Evolutionary conservation across 257 asterid genomes (phyloP), one percentile per base, ranked within the genome.

Genomic region (Fraxinus cuspidata): DNA sequence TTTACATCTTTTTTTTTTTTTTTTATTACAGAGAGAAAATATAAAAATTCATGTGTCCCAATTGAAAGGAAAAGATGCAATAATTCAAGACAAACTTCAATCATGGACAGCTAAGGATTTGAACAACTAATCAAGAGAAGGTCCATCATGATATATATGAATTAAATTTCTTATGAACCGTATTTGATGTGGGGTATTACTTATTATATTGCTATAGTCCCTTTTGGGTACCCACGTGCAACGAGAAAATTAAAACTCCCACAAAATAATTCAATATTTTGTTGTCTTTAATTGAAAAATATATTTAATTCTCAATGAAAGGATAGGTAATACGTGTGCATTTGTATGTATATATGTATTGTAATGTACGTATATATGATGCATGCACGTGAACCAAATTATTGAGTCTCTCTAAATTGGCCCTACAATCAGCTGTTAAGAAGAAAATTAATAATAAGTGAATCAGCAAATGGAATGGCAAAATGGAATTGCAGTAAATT

Each of bases 161-260:
- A 79, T 31, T 64, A 40, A 51, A 77, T 79, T 63, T 63, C 78
- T 63, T 83, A 81, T 79, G 83, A 81, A 78, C 58, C 71, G 71
- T 79, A 81, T 83, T 71, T 72, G 53, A 60, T 78, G 85, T 83
- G 86, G 87, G 91, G 84, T 78, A 81, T 70, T 74, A 53, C 29
- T 58, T 58, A 7, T 21, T 4, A 63, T 60, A 31, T 31, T 31
- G 68, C 84, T 73, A 73, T 79, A 47, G 83, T 81, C 79, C 75
- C 81, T 77, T 82, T 80, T 68, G 87, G 78, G 83, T 77, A 79
- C 82, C 92, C 90, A 86, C 92, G 90, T 86, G 92, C 90, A 84
- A 38, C 89, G 83, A 73, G 80, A 79, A 82, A 80, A 82, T 78
- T 79, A 71, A 37, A 58, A 79, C 82, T 12, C 68, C 71, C 16